Conservation (phyloP, 1,139 yeast species). For the Suhomyces wounanorum region DNA sequence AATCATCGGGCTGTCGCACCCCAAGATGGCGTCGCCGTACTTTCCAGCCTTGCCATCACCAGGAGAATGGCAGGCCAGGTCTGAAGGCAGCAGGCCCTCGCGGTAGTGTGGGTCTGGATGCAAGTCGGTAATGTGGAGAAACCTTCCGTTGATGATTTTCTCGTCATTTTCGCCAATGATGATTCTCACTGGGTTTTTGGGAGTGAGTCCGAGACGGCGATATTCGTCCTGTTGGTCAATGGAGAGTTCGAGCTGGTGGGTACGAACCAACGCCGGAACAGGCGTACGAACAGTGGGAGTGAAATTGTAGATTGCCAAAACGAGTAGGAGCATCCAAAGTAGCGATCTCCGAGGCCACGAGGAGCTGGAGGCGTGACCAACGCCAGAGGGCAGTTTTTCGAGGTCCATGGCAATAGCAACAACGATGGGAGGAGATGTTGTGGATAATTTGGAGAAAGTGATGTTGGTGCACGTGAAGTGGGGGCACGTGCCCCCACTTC, state of each 20-base stretch:
- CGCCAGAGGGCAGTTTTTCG: slow-evolving; percentile 2
- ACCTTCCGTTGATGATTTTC: slow-evolving; percentile 60
- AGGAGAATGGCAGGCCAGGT: slow-evolving; percentile 52
- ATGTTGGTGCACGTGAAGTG: slow-evolving; percentile 1
- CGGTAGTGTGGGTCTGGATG: slow-evolving; percentile 80
- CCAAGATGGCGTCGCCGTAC: slow-evolving; percentile 73
- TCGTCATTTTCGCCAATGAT: slow-evolving; percentile 27
- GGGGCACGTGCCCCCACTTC: not conserved
- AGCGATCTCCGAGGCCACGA: not conserved
- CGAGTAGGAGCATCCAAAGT: not conserved
- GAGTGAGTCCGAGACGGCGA: slow-evolving; percentile 33
- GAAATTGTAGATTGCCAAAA: not conserved
- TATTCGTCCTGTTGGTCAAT: slow-evolving; percentile 11
- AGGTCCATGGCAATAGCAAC: slow-evolving; percentile 2
- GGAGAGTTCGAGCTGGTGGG: slow-evolving; percentile 6
- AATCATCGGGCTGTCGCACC: slow-evolving; percentile 69
- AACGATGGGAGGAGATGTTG: not conserved
- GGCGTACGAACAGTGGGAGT: not conserved
- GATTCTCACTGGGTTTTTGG: slow-evolving; percentile 33
- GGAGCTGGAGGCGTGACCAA: not conserved
- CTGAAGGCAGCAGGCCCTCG: slow-evolving; percentile 40
- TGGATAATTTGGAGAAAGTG: not conserved
- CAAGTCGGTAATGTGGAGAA: slow-evolving; percentile 80
- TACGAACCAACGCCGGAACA: not conserved
- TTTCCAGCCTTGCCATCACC: slow-evolving; percentile 58